phyloP scores from a whole-genome alignment of 331 rosid genomes.

The Cucumis variabilis region DNA sequence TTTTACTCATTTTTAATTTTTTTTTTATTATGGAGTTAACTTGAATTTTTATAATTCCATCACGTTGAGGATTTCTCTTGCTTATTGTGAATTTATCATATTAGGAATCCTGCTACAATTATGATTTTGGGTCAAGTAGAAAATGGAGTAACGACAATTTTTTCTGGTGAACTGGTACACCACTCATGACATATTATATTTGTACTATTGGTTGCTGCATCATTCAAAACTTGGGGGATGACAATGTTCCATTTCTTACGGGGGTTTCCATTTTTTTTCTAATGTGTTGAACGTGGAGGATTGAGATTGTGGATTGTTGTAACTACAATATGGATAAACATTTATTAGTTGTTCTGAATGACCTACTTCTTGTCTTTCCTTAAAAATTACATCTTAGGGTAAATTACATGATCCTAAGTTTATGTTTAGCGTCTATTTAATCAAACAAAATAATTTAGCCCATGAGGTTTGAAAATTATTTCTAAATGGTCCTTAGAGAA shows the following conservation, averaged over 20 bases:
- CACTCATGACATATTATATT: not conserved
- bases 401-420: not conserved
- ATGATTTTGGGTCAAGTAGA: conserved; percentile 99
- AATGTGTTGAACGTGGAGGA: not conserved
- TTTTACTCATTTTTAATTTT: not conserved
- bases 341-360: not conserved
- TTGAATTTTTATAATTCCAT: not conserved
- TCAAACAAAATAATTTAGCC: not conserved
- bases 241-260: conserved; percentile 9
- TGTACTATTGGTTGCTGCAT: not conserved
- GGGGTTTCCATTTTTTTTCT: not conserved
- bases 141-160: conserved; percentile 82
- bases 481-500: no score
- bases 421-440: not conserved
- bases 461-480: not conserved
- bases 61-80: conserved; percentile 15
- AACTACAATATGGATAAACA: not conserved
- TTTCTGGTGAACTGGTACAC: conserved; percentile 93
- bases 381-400: not conserved
- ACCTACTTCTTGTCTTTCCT: not conserved
- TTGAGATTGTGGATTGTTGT: not conserved
- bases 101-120: conserved; percentile 84
- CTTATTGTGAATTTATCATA: not conserved
- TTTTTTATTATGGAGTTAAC: not conserved
- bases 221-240: not conserved